phyloP scores from a whole-genome alignment of 2,329 filamentous ascomycete genomes.

The Lomentospora prolificans region DNA sequence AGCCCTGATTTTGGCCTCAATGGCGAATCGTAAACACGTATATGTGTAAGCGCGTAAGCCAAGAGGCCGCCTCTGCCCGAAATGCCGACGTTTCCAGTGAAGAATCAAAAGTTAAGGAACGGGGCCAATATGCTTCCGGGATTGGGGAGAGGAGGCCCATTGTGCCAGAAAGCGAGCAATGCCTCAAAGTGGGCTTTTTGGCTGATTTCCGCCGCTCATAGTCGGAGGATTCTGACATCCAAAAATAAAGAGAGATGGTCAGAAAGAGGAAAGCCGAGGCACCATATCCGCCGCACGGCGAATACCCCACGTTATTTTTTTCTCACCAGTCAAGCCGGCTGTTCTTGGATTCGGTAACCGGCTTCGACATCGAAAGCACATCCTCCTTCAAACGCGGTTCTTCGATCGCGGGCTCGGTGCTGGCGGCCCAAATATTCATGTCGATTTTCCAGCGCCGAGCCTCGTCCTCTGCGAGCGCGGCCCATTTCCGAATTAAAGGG shows the following conservation, averaged over 20 bases:
- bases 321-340: constrained; percentile 16
- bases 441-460: constrained; percentile 2
- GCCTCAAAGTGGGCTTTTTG: too few relatives aligned
- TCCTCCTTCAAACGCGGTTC: constrained; percentile 23
- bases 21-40: background rate
- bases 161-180: too few relatives aligned
- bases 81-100: background rate
- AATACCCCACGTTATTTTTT: background rate
- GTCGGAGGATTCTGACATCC: too few relatives aligned
- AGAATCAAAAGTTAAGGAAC: background rate
- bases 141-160: too few relatives aligned
- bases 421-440: constrained; percentile 20
- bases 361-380: background rate
- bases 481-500: constrained; percentile 58
- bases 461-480: constrained; percentile 12
- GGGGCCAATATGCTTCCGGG: background rate
- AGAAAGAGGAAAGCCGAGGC: constrained; percentile 3
- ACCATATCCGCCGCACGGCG: background rate
- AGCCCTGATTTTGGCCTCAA: background rate
- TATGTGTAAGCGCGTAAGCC: background rate
- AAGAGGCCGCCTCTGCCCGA: background rate
- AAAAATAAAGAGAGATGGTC: background rate
- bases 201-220: too few relatives aligned
- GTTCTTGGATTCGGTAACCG: constrained; percentile 10
- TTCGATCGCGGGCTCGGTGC: constrained; percentile 24